Percentiles rank a stretch among this genome's conserved stretches.
These are phyloP conservation scores for Patellifolia procumbens DNA, from an alignment of 179 eudicot species.

Conservation along the genomic window DNA sequence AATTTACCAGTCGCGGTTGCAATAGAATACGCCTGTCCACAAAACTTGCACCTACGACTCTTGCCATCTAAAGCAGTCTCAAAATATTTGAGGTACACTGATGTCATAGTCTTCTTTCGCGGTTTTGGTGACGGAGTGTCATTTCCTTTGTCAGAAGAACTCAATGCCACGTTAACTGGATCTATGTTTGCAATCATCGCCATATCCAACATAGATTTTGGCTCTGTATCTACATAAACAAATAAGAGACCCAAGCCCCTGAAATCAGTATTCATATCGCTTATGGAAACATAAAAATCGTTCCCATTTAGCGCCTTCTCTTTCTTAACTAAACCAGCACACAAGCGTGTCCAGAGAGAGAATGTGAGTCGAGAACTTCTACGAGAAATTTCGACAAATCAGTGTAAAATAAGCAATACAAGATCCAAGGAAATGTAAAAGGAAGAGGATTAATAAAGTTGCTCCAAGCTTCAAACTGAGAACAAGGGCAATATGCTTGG, in stretches of 20 bases:
- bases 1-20: constrained; percentile 87
- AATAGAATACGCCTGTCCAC: constrained; percentile 89
- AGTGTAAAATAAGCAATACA: background rate
- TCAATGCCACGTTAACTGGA: constrained; percentile 49
- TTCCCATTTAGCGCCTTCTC: background rate
- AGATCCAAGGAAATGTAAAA: background rate
- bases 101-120: constrained; percentile 85
- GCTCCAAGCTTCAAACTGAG: background rate
- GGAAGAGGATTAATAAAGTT: background rate
- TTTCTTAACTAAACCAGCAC: background rate
- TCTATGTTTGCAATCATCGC: constrained; percentile 47
- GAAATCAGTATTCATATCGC: background rate
- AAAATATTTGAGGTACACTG: constrained; percentile 74
- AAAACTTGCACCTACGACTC: constrained; percentile 77
- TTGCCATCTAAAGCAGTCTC: constrained; percentile 81
- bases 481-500: background rate
- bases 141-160: constrained; percentile 60
- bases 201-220: constrained; percentile 63
- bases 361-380: background rate
- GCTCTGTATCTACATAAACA: constrained; percentile 52
- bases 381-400: background rate
- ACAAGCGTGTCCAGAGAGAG: background rate
- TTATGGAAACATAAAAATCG: background rate
- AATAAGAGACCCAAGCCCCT: constrained; percentile 24
- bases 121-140: constrained; percentile 45